Base-by-base conservation (phyloP, 2,329 filamentous ascomycete genomes). In the Alternaria infectoria region DNA sequence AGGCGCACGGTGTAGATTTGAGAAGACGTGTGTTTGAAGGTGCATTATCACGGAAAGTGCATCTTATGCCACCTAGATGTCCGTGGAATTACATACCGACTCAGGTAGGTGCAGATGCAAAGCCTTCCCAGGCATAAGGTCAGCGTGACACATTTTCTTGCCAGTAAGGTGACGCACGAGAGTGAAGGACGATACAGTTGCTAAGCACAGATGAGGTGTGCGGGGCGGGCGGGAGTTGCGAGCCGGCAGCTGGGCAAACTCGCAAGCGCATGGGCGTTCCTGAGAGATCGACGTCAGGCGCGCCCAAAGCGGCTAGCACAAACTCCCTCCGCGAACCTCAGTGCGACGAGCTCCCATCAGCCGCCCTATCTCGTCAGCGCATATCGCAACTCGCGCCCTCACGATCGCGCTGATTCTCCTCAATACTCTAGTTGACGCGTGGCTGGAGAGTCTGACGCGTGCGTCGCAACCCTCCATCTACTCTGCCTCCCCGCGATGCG, bases 361-460 rank as follows among this genome's bases (percentile, higher is more conserved):
- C 43, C 15, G 43, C 60, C 45, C 43, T 69, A 61, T 66, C 66
- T 50, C 43, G 50, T 49, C 51, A 57, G 61, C 66, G 66, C 65
- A 65, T 56, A 50, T 58, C 55, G 64, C 66, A 56, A 40, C 70
- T 65, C 55, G 52, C 66, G 50, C 69, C 62, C 68, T 66, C 69
- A 54, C 71, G 62, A 49, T 63, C 72, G 71, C 71, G 64, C 72
- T 73, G 68, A 74, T 74, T 73, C 70, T 72, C 61, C 58, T 69
- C 69, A 62, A 65, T 52, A 62, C 57, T 67, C 61, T 69, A 66
- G 73, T 79, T 68, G 75, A 79, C 77, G 77, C 77, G 77, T 79
- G 76, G 77, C 70, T 79, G 71, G 69, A 75, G 71, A 69, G 73
- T 72, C 74, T 78, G 76, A 78, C 76, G 75, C 76, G 77, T 71